A percentile compares a stretch with the other conserved stretches of the same genome.
phyloP scores from a whole-genome alignment of 805 yeast genomes.

The Hanseniaspora occidentalis region DNA sequence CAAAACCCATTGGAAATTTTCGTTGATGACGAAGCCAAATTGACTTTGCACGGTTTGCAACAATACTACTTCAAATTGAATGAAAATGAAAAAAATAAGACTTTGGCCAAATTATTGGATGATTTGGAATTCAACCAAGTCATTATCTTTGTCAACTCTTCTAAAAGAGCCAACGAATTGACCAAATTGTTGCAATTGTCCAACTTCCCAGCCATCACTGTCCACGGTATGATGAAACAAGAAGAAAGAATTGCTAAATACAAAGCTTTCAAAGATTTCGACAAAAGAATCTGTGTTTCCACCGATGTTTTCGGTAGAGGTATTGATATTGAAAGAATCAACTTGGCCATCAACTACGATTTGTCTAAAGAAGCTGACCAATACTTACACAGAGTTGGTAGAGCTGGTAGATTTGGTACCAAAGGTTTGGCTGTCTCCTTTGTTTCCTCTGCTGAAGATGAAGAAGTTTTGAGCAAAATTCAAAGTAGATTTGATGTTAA shows the following conservation, averaged over 20 bases:
- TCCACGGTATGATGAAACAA: conserved; percentile 90
- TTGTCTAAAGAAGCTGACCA: conserved; percentile 95
- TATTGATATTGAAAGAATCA: conserved; percentile 97
- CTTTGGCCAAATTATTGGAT: conserved; percentile 84
- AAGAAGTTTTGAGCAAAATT: conserved; percentile 78
- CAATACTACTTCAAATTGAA: conserved; percentile 85
- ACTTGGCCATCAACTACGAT: conserved; percentile 95
- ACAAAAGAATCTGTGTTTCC: conserved; percentile 96
- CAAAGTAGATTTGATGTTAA: conserved; percentile 97
- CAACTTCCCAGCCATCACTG: conserved; percentile 94
- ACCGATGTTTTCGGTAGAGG: conserved; percentile 99
- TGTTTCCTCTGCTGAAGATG: conserved; percentile 76
- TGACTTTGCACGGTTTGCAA: conserved; percentile 95
- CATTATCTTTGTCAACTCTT: conserved; percentile 86
- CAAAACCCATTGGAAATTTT: conserved; percentile 95
- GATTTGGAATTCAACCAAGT: conserved; percentile 96
- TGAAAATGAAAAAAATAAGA: conserved; percentile 88
- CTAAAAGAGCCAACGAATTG: conserved; percentile 84
- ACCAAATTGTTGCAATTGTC: conserved; percentile 81
- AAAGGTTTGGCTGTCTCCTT: conserved; percentile 94
- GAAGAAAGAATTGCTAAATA: conserved; percentile 96
- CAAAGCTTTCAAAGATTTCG: conserved; percentile 92
- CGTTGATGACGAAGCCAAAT: conserved; percentile 95
- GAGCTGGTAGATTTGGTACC: conserved; percentile 99
- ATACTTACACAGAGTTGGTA: conserved; percentile 97